Conservation (phyloP, 768 basidiomycete genomes). For the Termitomyces sp. region DNA sequence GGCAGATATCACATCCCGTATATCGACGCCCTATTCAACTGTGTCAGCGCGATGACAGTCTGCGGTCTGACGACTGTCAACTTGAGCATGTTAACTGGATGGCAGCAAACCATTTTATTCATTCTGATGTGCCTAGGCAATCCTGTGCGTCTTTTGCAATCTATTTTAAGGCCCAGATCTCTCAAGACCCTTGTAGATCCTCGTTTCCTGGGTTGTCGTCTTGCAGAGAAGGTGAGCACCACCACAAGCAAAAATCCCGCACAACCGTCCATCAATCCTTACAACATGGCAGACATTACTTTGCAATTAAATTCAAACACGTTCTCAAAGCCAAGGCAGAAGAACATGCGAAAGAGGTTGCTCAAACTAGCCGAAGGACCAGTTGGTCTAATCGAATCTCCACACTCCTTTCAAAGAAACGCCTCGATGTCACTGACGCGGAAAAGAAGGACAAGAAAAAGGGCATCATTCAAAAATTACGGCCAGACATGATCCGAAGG, state of each 20-base stretch:
- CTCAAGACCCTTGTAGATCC: slow-evolving; percentile 42
- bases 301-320: slow-evolving; percentile 62
- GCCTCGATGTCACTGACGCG: slow-evolving; percentile 24
- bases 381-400: slow-evolving; percentile 28
- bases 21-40: slow-evolving; percentile 77
- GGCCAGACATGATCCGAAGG: slow-evolving; percentile 76
- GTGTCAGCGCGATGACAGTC: slow-evolving; percentile 75
- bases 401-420: slow-evolving; percentile 31
- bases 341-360: slow-evolving; percentile 8
- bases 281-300: slow-evolving; percentile 52
- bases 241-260: slow-evolving; percentile 8
- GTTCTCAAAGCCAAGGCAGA: slow-evolving; percentile 14
- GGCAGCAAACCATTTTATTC: slow-evolving; percentile 72
- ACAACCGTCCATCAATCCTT: slow-evolving; percentile 9
- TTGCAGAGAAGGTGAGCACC: slow-evolving; percentile 62
- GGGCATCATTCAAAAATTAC: slow-evolving; percentile 38
- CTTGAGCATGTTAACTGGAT: slow-evolving; percentile 62
- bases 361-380: slow-evolving; percentile 13
- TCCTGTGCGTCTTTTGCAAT: slow-evolving; percentile 52
- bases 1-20: slow-evolving; percentile 68
- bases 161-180: neutral
- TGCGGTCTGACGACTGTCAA: slow-evolving; percentile 75
- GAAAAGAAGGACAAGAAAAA: slow-evolving; percentile 21
- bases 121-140: slow-evolving; percentile 77
- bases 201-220: slow-evolving; percentile 84